Base-by-base conservation (phyloP, 1,284 basidiomycete species). In the Puccinia triticina region DNA sequence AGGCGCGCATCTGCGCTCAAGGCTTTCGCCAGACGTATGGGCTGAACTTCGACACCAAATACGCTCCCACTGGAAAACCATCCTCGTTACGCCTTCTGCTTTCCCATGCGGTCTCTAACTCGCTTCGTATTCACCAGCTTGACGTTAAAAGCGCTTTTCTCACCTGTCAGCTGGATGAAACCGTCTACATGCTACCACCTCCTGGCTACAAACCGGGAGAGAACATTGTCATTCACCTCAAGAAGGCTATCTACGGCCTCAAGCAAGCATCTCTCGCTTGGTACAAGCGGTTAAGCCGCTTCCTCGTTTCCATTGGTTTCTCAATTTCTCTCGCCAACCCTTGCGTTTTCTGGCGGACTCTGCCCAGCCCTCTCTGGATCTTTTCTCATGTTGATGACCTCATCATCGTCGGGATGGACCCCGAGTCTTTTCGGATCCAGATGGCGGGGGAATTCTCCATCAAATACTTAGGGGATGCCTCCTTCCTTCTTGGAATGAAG, bases 101-200 rank as follows among this genome's bases (percentile, higher is more conserved):
- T 1, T 76, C 73, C 23, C 16, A 34, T 61, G 73, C 73, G 0
- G 55, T 46, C 10, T 18, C 1, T 3, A 37, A 76, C 18, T n/a
- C 2, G 18, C 40, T 43, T 18, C 1, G 37, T 8, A 59, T 76
- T 29, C 73, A 76, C 21, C 73, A 76, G 34, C 53, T 76, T 0
- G 73, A 76, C 23, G 50, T 76, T 2, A 59, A 29, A 23, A 59
- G 53, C 23, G 73, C 73, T 16, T 76, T 76, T 34, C 55, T 76
- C 32, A 76, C 53, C 2, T 57, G 32, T 21, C 11, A 29, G 2
- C 73, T 76, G 1, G 53, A 59, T 1, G 73, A 76, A 43, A 4
- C 32, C 2, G 71, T 73, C 1, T 32, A 3, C 32, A 26, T 53
- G 46, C 12, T 53, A 1, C 71, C 71, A 50, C 71, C 71, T 4